Percentiles rank a stretch among this genome's conserved stretches.
Conservation (phyloP, 768 basidiomycete genomes). For the Lentinula raphanica region DNA sequence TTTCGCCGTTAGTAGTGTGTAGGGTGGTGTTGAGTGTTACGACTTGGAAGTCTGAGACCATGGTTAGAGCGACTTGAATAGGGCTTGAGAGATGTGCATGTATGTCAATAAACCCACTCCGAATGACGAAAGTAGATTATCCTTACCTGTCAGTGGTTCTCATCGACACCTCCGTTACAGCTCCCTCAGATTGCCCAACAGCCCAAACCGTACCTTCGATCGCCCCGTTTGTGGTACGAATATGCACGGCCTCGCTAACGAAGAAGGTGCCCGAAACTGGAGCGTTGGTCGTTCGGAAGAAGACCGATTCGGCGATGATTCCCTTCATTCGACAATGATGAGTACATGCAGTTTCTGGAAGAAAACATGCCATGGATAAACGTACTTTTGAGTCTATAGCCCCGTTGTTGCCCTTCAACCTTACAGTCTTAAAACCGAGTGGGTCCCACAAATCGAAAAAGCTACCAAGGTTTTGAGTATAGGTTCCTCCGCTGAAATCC, state of each 20-base stretch:
- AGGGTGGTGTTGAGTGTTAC: not conserved
- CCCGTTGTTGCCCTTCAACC: not conserved
- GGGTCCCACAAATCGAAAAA: slow-evolving; percentile 2
- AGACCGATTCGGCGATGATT: not conserved
- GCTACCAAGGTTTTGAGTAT: not conserved
- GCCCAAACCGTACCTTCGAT: not conserved
- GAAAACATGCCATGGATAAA: too few species aligned
- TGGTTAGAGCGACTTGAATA: not conserved
- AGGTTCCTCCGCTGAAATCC: slow-evolving; percentile 1
- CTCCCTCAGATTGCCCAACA: not conserved
- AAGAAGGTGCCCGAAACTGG: not conserved
- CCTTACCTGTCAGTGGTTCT: not conserved
- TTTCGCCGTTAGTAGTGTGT: slow-evolving; percentile 1
- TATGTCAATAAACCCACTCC: not conserved
- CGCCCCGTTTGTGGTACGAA: not conserved
- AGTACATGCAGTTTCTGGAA: not conserved
- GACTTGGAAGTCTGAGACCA: not conserved
- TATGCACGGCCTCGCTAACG: not conserved
- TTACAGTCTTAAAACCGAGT: not conserved
- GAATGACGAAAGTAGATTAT: not conserved
- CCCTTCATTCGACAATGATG: too few species aligned
- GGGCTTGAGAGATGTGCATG: not conserved
- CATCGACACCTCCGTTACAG: not conserved
- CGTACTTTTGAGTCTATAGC: not conserved
- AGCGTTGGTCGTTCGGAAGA: slow-evolving; percentile 1